These are phyloP conservation scores for Cladobotryum mycophilum DNA, from an alignment of 2,329 filamentous ascomycete genomes.

Conservation along the genomic window DNA sequence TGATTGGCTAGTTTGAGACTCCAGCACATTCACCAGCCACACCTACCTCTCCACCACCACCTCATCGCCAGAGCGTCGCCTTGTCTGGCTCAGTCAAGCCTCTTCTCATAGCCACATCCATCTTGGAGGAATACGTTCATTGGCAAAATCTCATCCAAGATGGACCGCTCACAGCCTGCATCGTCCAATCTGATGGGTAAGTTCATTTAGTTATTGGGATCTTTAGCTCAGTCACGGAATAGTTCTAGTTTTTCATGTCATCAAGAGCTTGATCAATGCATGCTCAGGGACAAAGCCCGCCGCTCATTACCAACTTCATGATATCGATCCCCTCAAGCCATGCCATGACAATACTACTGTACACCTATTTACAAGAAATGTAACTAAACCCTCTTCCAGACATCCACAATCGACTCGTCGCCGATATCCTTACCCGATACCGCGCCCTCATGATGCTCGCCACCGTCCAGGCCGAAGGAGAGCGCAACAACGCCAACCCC, in stretches of 20 bases:
- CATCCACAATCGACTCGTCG: slow-evolving; percentile 39
- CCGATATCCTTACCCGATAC: slow-evolving; percentile 39
- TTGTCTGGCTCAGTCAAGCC: too few species aligned
- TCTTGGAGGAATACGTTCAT: too few species aligned
- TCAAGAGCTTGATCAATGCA: background rate
- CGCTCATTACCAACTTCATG: background rate
- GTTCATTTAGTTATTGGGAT: background rate
- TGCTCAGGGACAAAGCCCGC: background rate
- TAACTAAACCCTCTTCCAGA: slow-evolving; percentile 24
- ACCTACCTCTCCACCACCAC: too few species aligned
- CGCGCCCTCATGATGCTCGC: slow-evolving; percentile 38
- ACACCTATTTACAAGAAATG: background rate
- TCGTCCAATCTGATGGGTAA: slow-evolving; percentile 33
- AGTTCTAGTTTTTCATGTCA: background rate
- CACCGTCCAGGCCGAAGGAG: slow-evolving; percentile 36
- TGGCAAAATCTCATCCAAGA: slow-evolving; percentile 7
- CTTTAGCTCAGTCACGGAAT: too few species aligned
- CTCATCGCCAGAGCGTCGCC: too few species aligned
- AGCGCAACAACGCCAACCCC: slow-evolving; percentile 33
- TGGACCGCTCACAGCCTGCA: slow-evolving; percentile 28
- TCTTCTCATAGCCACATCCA: background rate
- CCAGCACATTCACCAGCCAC: too few species aligned
- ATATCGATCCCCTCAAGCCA: background rate
- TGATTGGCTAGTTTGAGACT: too few species aligned
- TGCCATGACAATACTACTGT: background rate